Conservation (phyloP, 2,329 filamentous ascomycete species). For the Penicillium sp. region DNA sequence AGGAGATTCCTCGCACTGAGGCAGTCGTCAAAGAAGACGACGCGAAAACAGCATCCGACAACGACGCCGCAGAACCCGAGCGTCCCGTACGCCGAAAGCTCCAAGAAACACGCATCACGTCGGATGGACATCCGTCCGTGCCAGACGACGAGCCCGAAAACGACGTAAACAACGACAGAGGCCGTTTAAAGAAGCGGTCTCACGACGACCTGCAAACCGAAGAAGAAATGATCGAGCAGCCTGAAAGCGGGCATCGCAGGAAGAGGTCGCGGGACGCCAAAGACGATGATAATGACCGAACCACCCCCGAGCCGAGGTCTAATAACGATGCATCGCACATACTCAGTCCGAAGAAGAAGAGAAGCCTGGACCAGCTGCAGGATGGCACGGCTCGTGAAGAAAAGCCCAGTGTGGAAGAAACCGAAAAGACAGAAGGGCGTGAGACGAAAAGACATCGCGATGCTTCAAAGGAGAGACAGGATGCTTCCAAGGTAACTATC, state of each 20-base stretch:
- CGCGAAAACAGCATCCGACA: conserved; percentile 22
- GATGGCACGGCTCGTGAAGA: conserved; percentile 23
- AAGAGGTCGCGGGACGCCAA: conserved; percentile 17
- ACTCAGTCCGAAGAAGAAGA: conserved; percentile 40
- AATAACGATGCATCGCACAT: conserved; percentile 20
- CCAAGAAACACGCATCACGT: conserved; percentile 58
- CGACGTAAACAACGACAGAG: conserved; percentile 16
- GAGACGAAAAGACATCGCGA: conserved; percentile 44
- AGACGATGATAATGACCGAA: conserved; percentile 34
- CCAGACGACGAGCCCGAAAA: conserved; percentile 16
- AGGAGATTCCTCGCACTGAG: conserved; percentile 1
- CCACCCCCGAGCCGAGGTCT: conserved; percentile 13
- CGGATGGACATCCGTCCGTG: conserved; percentile 21
- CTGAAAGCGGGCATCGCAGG: conserved; percentile 12
- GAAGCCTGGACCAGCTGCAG: conserved; percentile 42
- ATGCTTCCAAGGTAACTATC: conserved; percentile 26
- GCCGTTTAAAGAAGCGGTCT: conserved; percentile 30
- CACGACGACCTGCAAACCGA: conserved; percentile 29
- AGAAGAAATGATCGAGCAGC: conserved; percentile 20
- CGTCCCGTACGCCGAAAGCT: conserved; percentile 58
- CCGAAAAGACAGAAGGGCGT: conserved; percentile 28
- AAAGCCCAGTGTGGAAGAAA: conserved; percentile 16
- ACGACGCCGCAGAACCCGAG: conserved; percentile 39
- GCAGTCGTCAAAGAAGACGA: conserved; percentile 20
- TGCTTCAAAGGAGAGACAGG: conserved; percentile 35